Base-by-base conservation (phyloP, 495 filamentous ascomycete genomes). In the Letharia columbiana region DNA sequence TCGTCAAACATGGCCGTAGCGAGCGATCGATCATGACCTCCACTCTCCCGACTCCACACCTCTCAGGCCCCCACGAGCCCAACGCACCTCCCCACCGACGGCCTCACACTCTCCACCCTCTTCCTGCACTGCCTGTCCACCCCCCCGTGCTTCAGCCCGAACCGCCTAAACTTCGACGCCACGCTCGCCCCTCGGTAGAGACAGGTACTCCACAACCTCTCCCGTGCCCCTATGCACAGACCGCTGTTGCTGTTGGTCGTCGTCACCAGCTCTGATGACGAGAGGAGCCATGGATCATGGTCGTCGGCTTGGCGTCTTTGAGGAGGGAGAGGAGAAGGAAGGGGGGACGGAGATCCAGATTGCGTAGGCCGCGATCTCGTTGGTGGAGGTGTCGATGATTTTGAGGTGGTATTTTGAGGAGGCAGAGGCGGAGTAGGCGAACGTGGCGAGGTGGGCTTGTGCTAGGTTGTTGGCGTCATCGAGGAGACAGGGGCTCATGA, bases 371-470 rank as follows among this genome's bases (percentile, higher is more conserved):
- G 50, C 50, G 28, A 54, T 33, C 28, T 54, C 50, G 50, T 54
- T 33, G 50, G 50, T 54, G 50, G 50, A 54, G n/a, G n/a, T 52
- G 49, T 52, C 49, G 23, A 23, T 52, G 23, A 52, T 28, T 52
- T 52, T 52, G 49, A 52, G 50, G 50, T 54, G 17, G 50, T 33
- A 12, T 31, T 54, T 54, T 2, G 50, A 54, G 28, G 50, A 6
- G 28, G 11, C 3, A 33, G 50, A 6, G 12, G 50, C 28, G 4
- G 50, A 54, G 50, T 17, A 23, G 50, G 50, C 28, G 11, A 54
- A 54, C 2, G 50, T 54, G 12, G 50, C 50, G 50, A 54, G 50
- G 23, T 54, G 50, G 50, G 49, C 49, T 52, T 52, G n/a, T 2
- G 23, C 49, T 23, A 56, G 31, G 31, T 35, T 3, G 52, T 35